Evolutionary conservation across 148 eudicot genomes (phyloP).

Genomic region (Diospyros lotus): DNA sequence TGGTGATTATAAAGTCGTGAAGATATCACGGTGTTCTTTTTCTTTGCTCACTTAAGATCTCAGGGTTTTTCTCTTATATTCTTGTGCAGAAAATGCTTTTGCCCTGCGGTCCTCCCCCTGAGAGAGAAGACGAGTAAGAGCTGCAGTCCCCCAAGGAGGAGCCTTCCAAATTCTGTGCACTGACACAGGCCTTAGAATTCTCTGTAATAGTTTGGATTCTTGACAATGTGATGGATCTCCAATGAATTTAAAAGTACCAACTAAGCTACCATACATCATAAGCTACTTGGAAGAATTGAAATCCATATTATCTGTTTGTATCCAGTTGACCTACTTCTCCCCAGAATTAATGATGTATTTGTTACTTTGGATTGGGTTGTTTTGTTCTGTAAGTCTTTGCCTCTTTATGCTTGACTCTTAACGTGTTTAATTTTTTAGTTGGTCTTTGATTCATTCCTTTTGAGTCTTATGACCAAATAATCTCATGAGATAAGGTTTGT

Average conservation of each 20-base stretch:
- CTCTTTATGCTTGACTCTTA: too few species aligned
- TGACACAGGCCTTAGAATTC: not conserved
- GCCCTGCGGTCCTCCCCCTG: constrained; percentile 82
- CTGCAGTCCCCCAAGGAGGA: not conserved
- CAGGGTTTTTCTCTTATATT: not conserved
- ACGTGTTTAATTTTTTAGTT: too few species aligned
- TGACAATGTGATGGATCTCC: not conserved
- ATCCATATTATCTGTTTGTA: not conserved
- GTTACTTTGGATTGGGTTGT: too few species aligned
- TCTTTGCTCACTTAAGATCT: too few species aligned
- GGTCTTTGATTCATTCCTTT: too few species aligned
- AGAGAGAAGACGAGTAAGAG: constrained; percentile 48
- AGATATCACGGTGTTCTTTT: not conserved
- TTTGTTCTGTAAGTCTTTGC: too few species aligned
- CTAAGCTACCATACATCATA: not conserved
- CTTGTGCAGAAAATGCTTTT: constrained; percentile 70
- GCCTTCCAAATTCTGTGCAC: not conserved
- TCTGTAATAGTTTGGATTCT: not conserved
- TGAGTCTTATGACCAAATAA: too few species aligned
- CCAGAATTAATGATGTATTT: too few species aligned
- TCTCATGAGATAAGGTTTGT: too few species aligned
- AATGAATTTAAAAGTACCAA: not conserved
- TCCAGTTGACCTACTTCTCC: not conserved
- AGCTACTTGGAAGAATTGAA: not conserved
- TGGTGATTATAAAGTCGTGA: not conserved